Evolutionary conservation across 2,329 filamentous ascomycete species (phyloP).

Genomic region (Taxawa tesnikishii): DNA sequence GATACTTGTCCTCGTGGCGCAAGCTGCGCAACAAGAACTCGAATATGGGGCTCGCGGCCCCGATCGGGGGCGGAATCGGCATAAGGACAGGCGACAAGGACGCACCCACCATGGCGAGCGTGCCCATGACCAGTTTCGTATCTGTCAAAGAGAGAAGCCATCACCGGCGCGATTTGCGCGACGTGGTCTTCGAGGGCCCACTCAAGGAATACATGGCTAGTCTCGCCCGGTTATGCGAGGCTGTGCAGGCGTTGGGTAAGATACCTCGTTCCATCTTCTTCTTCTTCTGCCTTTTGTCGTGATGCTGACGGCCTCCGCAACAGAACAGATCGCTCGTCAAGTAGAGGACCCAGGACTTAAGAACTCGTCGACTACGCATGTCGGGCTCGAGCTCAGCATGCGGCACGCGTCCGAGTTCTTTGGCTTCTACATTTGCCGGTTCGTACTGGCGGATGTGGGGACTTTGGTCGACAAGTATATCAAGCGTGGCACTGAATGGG

Average conservation of each 20-base stretch:
- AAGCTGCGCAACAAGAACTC: conserved; percentile 85
- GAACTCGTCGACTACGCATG: conserved; percentile 85
- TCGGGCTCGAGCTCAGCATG: conserved; percentile 85
- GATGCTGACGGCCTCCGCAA: background rate
- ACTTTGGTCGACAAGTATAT: conserved; percentile 91
- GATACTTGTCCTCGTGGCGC: conserved; percentile 76
- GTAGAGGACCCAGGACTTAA: conserved; percentile 89
- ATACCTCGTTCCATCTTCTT: conserved; percentile 9
- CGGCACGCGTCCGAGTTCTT: conserved; percentile 96
- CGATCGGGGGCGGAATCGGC: conserved; percentile 16
- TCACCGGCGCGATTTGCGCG: conserved; percentile 46
- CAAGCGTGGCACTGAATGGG: conserved; percentile 94
- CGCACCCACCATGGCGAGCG: conserved; percentile 39
- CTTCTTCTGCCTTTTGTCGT: conserved; percentile 2
- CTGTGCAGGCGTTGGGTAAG: conserved; percentile 83
- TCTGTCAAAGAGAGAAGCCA: conserved; percentile 48
- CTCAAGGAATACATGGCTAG: conserved; percentile 86
- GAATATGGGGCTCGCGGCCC: background rate
- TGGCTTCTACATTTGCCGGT: conserved; percentile 89
- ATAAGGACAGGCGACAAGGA: conserved; percentile 45
- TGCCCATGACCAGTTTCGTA: conserved; percentile 57
- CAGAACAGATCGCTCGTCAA: conserved; percentile 91
- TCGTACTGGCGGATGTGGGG: conserved; percentile 75
- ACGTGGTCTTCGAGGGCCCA: conserved; percentile 65
- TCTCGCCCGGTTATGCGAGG: conserved; percentile 82